phyloP scores from a whole-genome alignment of 2,329 filamentous ascomycete species.

The Sporothrix euskadiensis region DNA sequence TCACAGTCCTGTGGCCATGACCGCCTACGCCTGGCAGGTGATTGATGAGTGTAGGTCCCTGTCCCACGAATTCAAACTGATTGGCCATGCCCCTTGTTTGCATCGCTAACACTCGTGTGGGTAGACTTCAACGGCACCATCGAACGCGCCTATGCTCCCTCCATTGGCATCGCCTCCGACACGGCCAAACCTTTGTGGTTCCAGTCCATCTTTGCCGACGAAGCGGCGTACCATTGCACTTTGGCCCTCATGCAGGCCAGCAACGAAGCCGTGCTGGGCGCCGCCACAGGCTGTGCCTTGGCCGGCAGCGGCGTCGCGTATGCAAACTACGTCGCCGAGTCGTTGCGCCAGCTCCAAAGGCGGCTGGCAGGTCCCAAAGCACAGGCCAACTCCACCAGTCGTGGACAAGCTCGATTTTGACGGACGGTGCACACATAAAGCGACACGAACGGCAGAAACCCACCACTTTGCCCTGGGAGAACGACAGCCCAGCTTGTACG shows the following conservation, averaged over 20 bases:
- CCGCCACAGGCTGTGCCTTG: not conserved
- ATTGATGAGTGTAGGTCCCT: not conserved
- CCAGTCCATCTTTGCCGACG: slow-evolving; percentile 18
- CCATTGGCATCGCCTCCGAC: not conserved
- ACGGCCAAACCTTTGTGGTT: slow-evolving; percentile 17
- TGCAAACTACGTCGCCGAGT: not conserved
- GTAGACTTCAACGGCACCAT: slow-evolving; percentile 4
- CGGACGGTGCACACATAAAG: not conserved
- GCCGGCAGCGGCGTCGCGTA: slow-evolving; percentile 12
- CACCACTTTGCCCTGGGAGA: not conserved
- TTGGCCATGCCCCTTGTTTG: not conserved
- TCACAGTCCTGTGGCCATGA: slow-evolving; percentile 6
- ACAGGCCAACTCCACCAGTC: slow-evolving; percentile 35
- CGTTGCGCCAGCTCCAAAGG: not conserved
- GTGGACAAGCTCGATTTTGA: not conserved
- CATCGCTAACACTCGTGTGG: not conserved
- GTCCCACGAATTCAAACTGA: not conserved
- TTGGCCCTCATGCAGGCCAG: slow-evolving; percentile 34
- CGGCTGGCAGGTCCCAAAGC: slow-evolving; percentile 29
- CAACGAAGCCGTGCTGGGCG: slow-evolving; percentile 32
- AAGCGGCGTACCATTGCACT: slow-evolving; percentile 31
- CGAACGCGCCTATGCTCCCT: not conserved
- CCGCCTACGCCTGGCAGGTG: not conserved
- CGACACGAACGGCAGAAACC: not conserved
- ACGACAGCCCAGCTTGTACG: not conserved